Conservation (phyloP, 345 rosid species). For the Lumnitzera racemosa region DNA sequence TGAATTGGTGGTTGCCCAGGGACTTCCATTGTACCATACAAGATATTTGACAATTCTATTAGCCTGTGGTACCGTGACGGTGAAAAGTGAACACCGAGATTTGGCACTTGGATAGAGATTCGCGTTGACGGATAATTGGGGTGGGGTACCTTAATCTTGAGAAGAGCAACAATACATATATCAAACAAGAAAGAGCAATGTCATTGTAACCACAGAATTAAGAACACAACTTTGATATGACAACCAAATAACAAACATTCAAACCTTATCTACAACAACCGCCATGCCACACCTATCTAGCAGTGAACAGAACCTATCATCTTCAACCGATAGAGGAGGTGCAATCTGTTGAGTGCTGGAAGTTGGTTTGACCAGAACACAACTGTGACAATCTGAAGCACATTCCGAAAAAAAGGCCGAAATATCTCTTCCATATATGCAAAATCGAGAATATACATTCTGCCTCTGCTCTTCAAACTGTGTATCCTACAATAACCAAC, state of each 20-base stretch:
- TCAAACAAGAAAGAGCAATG: neutral
- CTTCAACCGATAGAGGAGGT: constrained; percentile 37
- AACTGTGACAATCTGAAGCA: constrained; percentile 39
- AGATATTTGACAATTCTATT: constrained; percentile 59
- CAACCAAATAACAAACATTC: constrained; percentile 3
- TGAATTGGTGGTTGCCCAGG: constrained; percentile 60
- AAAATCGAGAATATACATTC: constrained; percentile 82
- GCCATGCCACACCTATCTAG: constrained; percentile 95
- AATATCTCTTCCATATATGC: constrained; percentile 91
- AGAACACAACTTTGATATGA: too few species aligned
- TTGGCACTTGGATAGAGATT: constrained; percentile 93
- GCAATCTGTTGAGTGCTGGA: constrained; percentile 28
- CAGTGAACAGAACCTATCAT: constrained; percentile 56
- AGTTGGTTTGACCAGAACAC: constrained; percentile 32
- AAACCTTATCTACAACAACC: constrained; percentile 92
- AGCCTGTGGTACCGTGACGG: constrained; percentile 72
- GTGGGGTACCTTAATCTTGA: constrained; percentile 78
- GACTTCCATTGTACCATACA: constrained; percentile 44
- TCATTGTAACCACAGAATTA: too few species aligned
- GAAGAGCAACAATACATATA: neutral
- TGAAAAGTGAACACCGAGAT: constrained; percentile 89
- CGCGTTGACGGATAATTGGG: constrained; percentile 85
- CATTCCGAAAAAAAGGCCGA: constrained; percentile 84
- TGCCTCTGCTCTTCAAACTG: constrained; percentile 70
- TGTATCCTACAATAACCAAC: constrained; percentile 45